A percentile compares a stretch with the other conserved stretches of the same genome.
Conservation (phyloP, 352 stramenopile genomes). For the Ophiocytium majus region DNA sequence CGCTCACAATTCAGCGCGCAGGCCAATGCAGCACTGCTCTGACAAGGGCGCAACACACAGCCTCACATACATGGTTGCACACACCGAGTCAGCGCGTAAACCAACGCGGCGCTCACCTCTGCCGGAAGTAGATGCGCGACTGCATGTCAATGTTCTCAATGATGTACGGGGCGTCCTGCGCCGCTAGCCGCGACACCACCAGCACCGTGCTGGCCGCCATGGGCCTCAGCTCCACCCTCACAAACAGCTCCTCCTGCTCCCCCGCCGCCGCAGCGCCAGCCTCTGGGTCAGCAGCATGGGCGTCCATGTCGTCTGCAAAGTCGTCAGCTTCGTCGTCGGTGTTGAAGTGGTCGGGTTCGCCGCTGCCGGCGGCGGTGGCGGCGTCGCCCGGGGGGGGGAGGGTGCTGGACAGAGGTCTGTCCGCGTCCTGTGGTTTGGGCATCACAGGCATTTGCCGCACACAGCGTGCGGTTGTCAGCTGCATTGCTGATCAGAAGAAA, state of each 20-base stretch:
- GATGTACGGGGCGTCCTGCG: constrained; percentile 39
- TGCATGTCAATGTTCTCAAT: constrained; percentile 53
- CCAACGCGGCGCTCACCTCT: neutral
- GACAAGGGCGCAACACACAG: too few species aligned
- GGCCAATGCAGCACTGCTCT: too few species aligned
- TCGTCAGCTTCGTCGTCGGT: neutral
- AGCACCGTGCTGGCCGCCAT: constrained; percentile 50
- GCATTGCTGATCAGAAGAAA: too few species aligned
- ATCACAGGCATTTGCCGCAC: too few species aligned
- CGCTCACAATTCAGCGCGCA: too few species aligned
- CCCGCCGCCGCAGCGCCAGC: constrained; percentile 32
- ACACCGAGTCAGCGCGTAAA: too few species aligned
- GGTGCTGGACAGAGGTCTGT: neutral
- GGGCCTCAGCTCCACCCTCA: constrained; percentile 50
- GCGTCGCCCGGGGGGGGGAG: constrained; percentile 17
- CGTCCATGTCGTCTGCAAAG: neutral
- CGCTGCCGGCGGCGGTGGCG: neutral
- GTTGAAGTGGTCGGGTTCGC: constrained; percentile 21
- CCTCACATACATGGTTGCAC: too few species aligned
- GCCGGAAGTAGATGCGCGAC: constrained; percentile 49
- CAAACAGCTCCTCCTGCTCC: constrained; percentile 44
- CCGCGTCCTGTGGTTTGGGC: too few species aligned
- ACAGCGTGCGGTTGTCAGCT: too few species aligned
- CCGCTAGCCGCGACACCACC: constrained; percentile 43
- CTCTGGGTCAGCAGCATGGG: constrained; percentile 31